Evolutionary conservation across 768 basidiomycete species (phyloP).

Genomic region (Agrocybe pediades): DNA sequence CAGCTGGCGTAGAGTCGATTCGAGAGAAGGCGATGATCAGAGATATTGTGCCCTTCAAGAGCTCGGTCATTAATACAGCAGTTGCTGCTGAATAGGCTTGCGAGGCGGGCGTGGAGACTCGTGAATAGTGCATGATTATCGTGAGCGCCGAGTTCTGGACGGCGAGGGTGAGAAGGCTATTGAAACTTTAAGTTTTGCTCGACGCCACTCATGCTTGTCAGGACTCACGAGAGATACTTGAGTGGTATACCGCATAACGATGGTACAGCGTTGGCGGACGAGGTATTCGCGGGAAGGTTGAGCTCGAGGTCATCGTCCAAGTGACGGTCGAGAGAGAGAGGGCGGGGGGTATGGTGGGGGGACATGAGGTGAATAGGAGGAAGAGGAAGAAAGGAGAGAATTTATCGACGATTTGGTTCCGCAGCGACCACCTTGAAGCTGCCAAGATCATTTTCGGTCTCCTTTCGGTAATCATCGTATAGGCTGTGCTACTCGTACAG

Average conservation of each 20-base stretch:
- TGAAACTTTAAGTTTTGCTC: not conserved
- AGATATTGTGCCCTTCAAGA: constrained; percentile 90
- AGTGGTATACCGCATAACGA: constrained; percentile 69
- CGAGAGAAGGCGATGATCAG: constrained; percentile 79
- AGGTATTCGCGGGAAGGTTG: constrained; percentile 30
- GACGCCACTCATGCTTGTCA: not conserved
- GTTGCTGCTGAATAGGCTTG: constrained; percentile 89
- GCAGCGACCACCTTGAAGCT: constrained; percentile 12
- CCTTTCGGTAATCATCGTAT: not conserved
- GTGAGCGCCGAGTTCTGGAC: constrained; percentile 91
- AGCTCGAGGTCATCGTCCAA: constrained; percentile 47
- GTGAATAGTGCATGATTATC: constrained; percentile 96
- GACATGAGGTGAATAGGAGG: constrained; percentile 25
- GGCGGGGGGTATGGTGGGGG: constrained; percentile 18
- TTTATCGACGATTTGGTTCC: constrained; percentile 10
- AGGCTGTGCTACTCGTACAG: constrained; percentile 2
- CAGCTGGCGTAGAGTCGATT: constrained; percentile 39
- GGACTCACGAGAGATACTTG: constrained; percentile 78
- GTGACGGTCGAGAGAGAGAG: constrained; percentile 33
- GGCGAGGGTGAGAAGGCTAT: constrained; percentile 79
- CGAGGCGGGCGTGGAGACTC: constrained; percentile 75
- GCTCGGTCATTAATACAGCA: constrained; percentile 92
- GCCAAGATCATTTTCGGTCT: not conserved
- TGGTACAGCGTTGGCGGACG: constrained; percentile 39
- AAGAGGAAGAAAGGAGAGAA: constrained; percentile 4